Base-by-base conservation (phyloP, 2,329 filamentous ascomycete species). In the Fusarium sp. region DNA sequence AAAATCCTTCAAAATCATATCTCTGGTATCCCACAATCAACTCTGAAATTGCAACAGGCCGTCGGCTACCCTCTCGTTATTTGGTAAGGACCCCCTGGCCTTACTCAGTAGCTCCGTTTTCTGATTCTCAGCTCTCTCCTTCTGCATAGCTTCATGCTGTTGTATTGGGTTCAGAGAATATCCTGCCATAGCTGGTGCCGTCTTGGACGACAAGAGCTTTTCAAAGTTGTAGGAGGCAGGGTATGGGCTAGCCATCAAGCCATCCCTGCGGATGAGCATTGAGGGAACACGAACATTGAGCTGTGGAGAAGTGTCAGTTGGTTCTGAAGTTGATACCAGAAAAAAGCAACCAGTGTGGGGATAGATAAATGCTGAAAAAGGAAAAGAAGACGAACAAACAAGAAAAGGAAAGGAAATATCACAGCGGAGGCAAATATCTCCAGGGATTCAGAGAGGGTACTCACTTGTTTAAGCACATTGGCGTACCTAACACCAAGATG, bases 401-500 rank as follows among this genome's bases (percentile, higher is more conserved):
- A 39, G 57, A 47, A 28, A 28, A 45, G 65, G 41, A 45, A 57
- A 31, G 41, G 22, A n/a, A 38, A 56, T 18, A n/a, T n/a, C 35
- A n/a, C n/a, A 31, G 24, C 20, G 20, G 35, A 41, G 24, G 51
- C 11, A 24, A 31, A 33, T 42, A 44, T 44, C 31, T 26, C 18
- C 63, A 66, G 45, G 26, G 38, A 35, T 17, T 39, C 45, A 42
- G n/a, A 42, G 41, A 35, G 28, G 42, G 28, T 24, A 52, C 84
- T 79, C 84, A 90, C 89, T 81, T 87, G 83, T 24, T 84, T 82
- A 41, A 91, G 77, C 49, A 89, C 87, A 41, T 87, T 84, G 20
- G 89, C 89, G 76, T 91, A 90, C 66, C 86, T 86, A 55, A 92
- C 83, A 15, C 90, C 90, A 17, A 91, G 81, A 47, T 87, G 85